A percentile compares a stretch with the other conserved stretches of the same genome.
Evolutionary conservation across 495 filamentous ascomycete species (phyloP).

Genomic region (Aspergillus incahuasiensis): DNA sequence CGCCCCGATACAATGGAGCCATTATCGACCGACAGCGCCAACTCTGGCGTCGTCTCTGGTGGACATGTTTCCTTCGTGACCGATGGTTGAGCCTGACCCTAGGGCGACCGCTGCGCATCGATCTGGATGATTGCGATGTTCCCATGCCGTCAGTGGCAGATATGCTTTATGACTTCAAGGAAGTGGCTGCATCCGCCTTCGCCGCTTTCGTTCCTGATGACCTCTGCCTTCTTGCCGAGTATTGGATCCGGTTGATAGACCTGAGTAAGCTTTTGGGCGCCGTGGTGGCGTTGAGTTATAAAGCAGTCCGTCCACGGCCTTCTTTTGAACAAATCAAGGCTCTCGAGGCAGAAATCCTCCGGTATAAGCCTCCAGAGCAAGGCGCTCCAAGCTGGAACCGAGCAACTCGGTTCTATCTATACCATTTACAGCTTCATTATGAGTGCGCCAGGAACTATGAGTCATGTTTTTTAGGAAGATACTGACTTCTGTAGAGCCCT

Average conservation of each 20-base stretch:
- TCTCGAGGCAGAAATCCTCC: constrained; percentile 22
- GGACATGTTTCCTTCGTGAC: constrained; percentile 36
- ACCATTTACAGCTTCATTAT: constrained; percentile 34
- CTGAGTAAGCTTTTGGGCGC: constrained; percentile 25
- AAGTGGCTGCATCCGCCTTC: constrained; percentile 1
- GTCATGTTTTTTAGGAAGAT: background rate
- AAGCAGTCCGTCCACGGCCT: constrained; percentile 10
- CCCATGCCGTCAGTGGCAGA: constrained; percentile 24
- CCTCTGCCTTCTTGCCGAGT: constrained; percentile 18
- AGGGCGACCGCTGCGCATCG: constrained; percentile 33
- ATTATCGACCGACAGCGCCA: constrained; percentile 24
- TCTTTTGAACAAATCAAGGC: constrained; percentile 18
- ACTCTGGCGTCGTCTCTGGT: constrained; percentile 39
- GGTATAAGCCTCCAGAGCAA: constrained; percentile 17
- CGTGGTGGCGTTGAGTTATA: constrained; percentile 21
- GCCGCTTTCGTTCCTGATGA: constrained; percentile 21
- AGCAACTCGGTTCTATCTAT: constrained; percentile 20
- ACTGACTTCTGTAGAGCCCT: constrained; percentile 21
- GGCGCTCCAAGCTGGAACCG: constrained; percentile 13
- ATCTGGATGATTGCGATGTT: constrained; percentile 32
- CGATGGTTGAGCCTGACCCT: constrained; percentile 35
- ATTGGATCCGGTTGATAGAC: constrained; percentile 29
- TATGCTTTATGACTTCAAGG: constrained; percentile 25
- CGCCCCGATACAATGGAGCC: constrained; percentile 14
- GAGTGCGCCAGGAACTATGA: constrained; percentile 15